Evolutionary conservation across 73 alveolate genomes (phyloP).

Genomic region (Uronychia binucleata): DNA sequence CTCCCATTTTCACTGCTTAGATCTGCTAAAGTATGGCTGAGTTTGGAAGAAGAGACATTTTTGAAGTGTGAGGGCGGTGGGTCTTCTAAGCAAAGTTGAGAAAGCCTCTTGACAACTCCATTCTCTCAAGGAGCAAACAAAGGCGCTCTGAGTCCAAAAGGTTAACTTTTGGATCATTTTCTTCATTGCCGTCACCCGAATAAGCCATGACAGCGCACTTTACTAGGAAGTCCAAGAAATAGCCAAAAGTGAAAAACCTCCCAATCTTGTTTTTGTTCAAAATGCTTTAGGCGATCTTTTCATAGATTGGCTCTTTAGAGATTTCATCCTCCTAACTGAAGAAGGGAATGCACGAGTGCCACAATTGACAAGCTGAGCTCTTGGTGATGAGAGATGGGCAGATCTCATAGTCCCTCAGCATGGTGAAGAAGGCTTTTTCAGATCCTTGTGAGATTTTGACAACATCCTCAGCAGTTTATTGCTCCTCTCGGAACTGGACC

Average conservation of each 20-base stretch:
- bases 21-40: slow-evolving; percentile 33
- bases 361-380: slow-evolving; percentile 44
- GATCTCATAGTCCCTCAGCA: slow-evolving; percentile 66
- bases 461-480: slow-evolving; percentile 18
- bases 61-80: slow-evolving; percentile 62
- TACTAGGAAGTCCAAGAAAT: slow-evolving; percentile 54
- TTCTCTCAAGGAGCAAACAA: slow-evolving; percentile 64
- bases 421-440: slow-evolving; percentile 51
- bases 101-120: slow-evolving; percentile 68
- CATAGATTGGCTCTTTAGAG: not conserved
- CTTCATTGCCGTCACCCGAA: not conserved
- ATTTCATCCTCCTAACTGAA: not conserved
- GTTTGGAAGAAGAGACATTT: slow-evolving; percentile 63
- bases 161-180: not conserved
- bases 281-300: slow-evolving; percentile 3
- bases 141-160: slow-evolving; percentile 45
- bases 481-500: slow-evolving; percentile 62
- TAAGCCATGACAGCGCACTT: slow-evolving; percentile 42
- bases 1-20: slow-evolving; percentile 16
- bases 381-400: slow-evolving; percentile 67
- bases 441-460: slow-evolving; percentile 22
- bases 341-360: not conserved
- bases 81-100: slow-evolving; percentile 54
- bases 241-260: slow-evolving; percentile 45
- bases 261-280: slow-evolving; percentile 15